Percentiles rank a stretch among this genome's conserved stretches.
These are phyloP conservation scores for Monosporozyma solicola DNA, from an alignment of 805 yeast species.

Conservation along the genomic window DNA sequence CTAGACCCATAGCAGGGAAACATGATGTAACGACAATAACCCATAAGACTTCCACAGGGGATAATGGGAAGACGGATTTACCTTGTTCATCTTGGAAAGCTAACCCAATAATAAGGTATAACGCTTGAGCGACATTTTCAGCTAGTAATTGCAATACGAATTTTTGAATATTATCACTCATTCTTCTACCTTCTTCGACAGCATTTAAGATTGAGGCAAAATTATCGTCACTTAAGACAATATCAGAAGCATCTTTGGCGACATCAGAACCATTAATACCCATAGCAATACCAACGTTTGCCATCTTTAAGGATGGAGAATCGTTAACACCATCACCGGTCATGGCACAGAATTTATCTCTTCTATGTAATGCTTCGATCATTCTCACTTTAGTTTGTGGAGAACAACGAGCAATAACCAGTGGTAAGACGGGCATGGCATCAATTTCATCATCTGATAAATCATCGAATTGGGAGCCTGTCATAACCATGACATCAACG, in stretches of 20 bases:
- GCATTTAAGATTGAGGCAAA: slow-evolving; percentile 90
- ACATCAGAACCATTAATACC: slow-evolving; percentile 93
- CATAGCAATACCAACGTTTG: slow-evolving; percentile 94
- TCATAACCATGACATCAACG: slow-evolving; percentile 57
- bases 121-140: slow-evolving; percentile 85
- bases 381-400: slow-evolving; percentile 90
- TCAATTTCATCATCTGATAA: slow-evolving; percentile 67
- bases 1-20: slow-evolving; percentile 95
- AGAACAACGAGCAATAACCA: slow-evolving; percentile 83
- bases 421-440: slow-evolving; percentile 73
- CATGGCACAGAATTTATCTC: slow-evolving; percentile 97
- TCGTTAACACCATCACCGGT: slow-evolving; percentile 98
- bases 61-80: slow-evolving; percentile 79
- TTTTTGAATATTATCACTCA: slow-evolving; percentile 89
- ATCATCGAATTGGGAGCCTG: slow-evolving; percentile 73
- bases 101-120: slow-evolving; percentile 74
- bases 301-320: slow-evolving; percentile 94
- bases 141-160: slow-evolving; percentile 92
- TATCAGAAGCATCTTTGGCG: slow-evolving; percentile 96
- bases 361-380: slow-evolving; percentile 77
- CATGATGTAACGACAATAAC: slow-evolving; percentile 96
- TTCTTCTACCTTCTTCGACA: slow-evolving; percentile 95
- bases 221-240: slow-evolving; percentile 95
- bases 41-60: slow-evolving; percentile 97
- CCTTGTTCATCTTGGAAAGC: slow-evolving; percentile 64